Percentiles rank a stretch among this genome's conserved stretches.
phyloP scores from a whole-genome alignment of 345 rosid species.

The Hibiscus trionum region DNA sequence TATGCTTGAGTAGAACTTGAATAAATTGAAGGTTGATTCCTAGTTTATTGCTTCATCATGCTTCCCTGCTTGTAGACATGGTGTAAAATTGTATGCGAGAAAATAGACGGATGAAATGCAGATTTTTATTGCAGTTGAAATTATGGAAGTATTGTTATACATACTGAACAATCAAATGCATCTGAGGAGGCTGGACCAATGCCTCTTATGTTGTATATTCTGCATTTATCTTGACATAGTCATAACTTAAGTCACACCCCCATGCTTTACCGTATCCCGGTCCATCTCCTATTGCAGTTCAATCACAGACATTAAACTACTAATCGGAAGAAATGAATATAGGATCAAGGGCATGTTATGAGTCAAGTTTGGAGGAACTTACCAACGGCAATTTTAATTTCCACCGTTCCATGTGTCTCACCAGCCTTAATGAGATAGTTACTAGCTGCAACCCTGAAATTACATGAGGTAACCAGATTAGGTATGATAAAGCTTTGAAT shows the following conservation, averaged over 20 bases:
- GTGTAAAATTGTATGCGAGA: neutral
- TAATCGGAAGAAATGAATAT: neutral
- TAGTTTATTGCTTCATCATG: neutral
- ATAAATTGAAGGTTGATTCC: neutral
- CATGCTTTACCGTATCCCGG: slow-evolving; percentile 61
- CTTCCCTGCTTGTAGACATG: neutral
- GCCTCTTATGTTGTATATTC: slow-evolving; percentile 64
- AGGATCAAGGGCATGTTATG: neutral
- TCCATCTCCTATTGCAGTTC: slow-evolving; percentile 49
- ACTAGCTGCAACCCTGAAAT: slow-evolving; percentile 66
- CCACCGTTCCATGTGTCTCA: slow-evolving; percentile 72
- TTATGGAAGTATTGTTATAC: neutral
- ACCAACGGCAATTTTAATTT: slow-evolving; percentile 65
- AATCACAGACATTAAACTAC: neutral
- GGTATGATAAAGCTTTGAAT: neutral
- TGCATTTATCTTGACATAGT: slow-evolving; percentile 84
- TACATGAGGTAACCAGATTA: neutral
- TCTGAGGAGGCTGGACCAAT: neutral
- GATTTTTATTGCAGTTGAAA: neutral
- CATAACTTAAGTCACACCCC: slow-evolving; percentile 89
- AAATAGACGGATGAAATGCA: neutral
- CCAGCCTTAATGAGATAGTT: slow-evolving; percentile 67
- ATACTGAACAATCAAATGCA: neutral
- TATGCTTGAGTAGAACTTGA: neutral
- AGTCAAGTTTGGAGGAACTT: slow-evolving; percentile 20